Base-by-base conservation (phyloP, 371 early-diverging fungal species). In the Mucor racemosus region DNA sequence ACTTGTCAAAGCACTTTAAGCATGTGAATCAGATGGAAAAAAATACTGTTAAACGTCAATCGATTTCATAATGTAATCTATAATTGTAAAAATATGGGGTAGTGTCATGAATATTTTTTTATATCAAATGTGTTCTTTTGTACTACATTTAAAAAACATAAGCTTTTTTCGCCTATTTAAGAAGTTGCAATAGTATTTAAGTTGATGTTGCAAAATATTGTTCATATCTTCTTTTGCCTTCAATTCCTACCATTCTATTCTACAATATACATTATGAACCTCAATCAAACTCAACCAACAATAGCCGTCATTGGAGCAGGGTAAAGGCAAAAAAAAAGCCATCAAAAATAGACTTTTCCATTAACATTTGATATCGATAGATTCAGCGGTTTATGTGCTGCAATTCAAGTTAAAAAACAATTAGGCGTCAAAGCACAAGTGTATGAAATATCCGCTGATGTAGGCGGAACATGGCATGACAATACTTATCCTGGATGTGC, bases 401-500 rank as follows among this genome's bases (percentile, higher is more conserved):
- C 85, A 1, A 82, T 88, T 39, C 80, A 83, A 33, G 70, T 88
- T 0, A 71, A 82, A 66, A 77, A 84, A 13, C 68, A 85, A 46
- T 66, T 88, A 50, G 79, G 81, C 31, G 66, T 86, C 48, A 75
- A 56, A 62, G 80, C 71, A 50, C 76, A 77, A 36, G 62, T 90
- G 17, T 88, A 81, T 73, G 90, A 90, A 50, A 74, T 78, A 31
- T 75, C 76, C 10, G 68, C 72, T 7, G 86, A 83, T 31, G 71
- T 89, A 15, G 89, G 88, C 0, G 90, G 90, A 15, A 87, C 87
- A 14, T 90, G 90, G 90, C 76, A 76, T 62, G 58, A 71, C 21
- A 91, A 89, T 73, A 81, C 69, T 0, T 89, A 89, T 53, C 89
- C 88, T 13, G 90, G 89, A 0, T 77, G 79, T 38, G 89, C 84